Percentiles rank a stretch among this genome's conserved stretches.
phyloP scores from a whole-genome alignment of 176 grass and related monocot genomes.

The Tuctoria greenei region DNA sequence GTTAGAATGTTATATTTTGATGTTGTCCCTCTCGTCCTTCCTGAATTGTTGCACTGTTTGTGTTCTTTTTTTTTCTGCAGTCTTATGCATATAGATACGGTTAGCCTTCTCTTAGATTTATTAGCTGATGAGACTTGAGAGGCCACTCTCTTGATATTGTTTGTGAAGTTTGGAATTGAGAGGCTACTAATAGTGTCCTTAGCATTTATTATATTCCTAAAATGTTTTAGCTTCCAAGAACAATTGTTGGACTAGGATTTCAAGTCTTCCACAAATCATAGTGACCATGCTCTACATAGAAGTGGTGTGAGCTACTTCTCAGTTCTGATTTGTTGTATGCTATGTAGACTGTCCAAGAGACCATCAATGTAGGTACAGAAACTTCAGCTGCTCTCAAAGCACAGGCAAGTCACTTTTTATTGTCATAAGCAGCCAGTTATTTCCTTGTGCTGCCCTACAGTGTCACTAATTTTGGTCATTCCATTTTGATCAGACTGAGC shows the following conservation, averaged over 20 bases:
- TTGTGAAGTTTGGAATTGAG: background rate
- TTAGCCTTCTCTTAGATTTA: background rate
- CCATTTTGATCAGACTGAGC: slow-evolving; percentile 65
- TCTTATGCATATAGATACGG: background rate
- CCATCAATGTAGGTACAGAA: slow-evolving; percentile 84
- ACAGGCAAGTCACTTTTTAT: slow-evolving; percentile 50
- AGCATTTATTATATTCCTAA: background rate
- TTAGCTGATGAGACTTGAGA: background rate
- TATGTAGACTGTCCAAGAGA: slow-evolving; percentile 86
- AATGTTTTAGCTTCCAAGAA: slow-evolving; percentile 3
- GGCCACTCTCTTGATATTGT: background rate
- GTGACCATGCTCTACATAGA: background rate
- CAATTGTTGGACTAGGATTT: background rate
- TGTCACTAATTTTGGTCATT: slow-evolving; percentile 14
- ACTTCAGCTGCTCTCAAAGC: slow-evolving; percentile 90
- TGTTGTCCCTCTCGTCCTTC: background rate
- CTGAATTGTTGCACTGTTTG: background rate
- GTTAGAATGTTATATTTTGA: background rate
- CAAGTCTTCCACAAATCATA: slow-evolving; percentile 1
- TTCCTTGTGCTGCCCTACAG: slow-evolving; percentile 3
- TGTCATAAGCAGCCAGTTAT: slow-evolving; percentile 6
- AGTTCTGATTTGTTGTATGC: slow-evolving; percentile 34
- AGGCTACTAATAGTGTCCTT: slow-evolving; percentile 3
- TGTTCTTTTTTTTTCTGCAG: background rate
- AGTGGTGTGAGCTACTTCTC: background rate